These are phyloP conservation scores for Parachlorella kessleri DNA, from an alignment of 139 green algal species.

Conservation along the genomic window DNA sequence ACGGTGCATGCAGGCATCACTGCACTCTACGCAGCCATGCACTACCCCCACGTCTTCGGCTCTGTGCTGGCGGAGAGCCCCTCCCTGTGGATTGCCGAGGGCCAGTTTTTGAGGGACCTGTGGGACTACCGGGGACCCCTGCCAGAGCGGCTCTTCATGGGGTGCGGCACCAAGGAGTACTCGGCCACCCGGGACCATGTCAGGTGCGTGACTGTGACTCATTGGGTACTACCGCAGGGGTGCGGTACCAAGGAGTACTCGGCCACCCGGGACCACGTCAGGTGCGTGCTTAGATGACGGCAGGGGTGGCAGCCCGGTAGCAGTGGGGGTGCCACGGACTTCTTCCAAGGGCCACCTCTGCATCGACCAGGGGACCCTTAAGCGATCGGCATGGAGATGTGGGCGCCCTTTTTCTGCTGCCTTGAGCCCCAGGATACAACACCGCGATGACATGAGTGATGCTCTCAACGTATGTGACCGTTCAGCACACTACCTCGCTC, in stretches of 20 bases:
- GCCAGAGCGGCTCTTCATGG: constrained; percentile 53
- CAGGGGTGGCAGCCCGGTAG: too few species aligned
- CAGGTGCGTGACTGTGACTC: constrained; percentile 15
- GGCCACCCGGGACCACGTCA: constrained; percentile 47
- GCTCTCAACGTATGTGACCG: too few species aligned
- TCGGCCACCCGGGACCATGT: constrained; percentile 48
- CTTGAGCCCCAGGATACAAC: too few species aligned
- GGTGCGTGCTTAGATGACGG: too few species aligned
- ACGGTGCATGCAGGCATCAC: constrained; percentile 34
- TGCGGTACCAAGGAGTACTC: constrained; percentile 57
- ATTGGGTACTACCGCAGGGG: too few species aligned
- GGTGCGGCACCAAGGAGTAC: constrained; percentile 60
- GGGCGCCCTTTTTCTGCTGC: too few species aligned
- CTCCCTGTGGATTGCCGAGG: constrained; percentile 51
- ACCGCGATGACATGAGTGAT: too few species aligned
- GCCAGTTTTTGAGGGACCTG: constrained; percentile 41
- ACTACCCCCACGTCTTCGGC: constrained; percentile 48
- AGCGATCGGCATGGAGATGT: too few species aligned
- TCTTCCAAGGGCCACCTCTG: too few species aligned
- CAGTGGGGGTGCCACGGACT: too few species aligned
- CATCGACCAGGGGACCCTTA: too few species aligned
- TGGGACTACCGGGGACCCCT: constrained; percentile 34
- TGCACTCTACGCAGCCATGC: constrained; percentile 51
- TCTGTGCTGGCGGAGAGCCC: constrained; percentile 49
- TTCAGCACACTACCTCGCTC: too few species aligned